phyloP scores from a whole-genome alignment of 2,329 filamentous ascomycete species.

The Whalleya microplaca region DNA sequence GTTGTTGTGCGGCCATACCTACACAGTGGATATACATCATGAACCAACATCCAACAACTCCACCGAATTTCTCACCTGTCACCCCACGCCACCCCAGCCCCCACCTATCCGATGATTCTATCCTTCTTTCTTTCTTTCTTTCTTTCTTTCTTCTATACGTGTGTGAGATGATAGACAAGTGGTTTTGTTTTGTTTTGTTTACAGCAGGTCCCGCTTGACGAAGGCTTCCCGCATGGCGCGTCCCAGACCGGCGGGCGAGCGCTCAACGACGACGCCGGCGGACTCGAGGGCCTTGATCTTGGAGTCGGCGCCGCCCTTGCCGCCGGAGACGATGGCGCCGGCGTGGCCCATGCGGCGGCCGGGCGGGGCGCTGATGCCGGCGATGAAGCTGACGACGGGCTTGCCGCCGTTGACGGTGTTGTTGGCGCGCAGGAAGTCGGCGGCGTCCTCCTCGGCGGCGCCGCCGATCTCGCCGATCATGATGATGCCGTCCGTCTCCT shows the following conservation, averaged over 20 bases:
- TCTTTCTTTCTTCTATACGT: no score
- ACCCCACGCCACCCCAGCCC: no score
- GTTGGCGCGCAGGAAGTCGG: conserved; percentile 90
- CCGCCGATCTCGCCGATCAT: conserved; percentile 99
- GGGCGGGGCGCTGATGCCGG: conserved; percentile 94
- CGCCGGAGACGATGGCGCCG: conserved; percentile 95
- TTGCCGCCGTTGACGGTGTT: conserved; percentile 85
- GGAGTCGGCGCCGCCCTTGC: conserved; percentile 96
- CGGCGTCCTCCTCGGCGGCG: conserved; percentile 95
- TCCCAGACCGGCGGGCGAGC: conserved; percentile 87
- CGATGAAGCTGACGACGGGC: conserved; percentile 97
- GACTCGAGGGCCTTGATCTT: conserved; percentile 95
- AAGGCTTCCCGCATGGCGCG: conserved; percentile 96
- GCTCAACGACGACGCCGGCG: conserved; percentile 94
- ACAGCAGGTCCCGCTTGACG: conserved; percentile 93
- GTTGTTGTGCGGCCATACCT: no score
- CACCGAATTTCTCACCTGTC: no score
- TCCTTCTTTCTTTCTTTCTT: no score
- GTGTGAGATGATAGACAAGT: no score
- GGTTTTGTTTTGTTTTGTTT: no score
- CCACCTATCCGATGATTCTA: no score
- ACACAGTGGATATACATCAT: no score
- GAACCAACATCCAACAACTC: no score
- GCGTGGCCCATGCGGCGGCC: conserved; percentile 98
- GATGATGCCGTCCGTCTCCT: conserved; percentile 98